Evolutionary conservation across 306 rosid species (phyloP).

Genomic region (Prunus mume): DNA sequence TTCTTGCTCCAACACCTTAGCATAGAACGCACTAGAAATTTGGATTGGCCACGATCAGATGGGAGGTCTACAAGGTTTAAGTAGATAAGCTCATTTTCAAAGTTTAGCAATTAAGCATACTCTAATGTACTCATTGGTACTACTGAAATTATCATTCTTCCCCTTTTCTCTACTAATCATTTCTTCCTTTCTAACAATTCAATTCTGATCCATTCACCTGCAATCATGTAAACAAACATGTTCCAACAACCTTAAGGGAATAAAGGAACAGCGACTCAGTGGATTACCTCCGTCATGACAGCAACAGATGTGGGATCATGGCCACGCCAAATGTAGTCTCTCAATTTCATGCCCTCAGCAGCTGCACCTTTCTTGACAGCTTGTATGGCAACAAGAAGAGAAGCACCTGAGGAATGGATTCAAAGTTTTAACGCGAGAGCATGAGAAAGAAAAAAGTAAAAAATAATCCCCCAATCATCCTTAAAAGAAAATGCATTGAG

Average conservation of each 20-base stretch:
- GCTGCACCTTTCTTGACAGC: conserved; percentile 98
- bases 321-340: conserved; percentile 96
- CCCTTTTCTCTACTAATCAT: not conserved
- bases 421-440: conserved; percentile 7
- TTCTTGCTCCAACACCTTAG: conserved; percentile 1
- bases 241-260: conserved; percentile 10
- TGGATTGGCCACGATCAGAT: not conserved
- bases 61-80: not conserved
- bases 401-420: conserved; percentile 62
- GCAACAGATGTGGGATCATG: conserved; percentile 99
- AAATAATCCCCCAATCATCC: not conserved
- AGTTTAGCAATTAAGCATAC: not conserved
- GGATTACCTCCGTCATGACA: conserved; percentile 93
- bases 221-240: not conserved
- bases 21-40: not conserved
- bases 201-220: not conserved
- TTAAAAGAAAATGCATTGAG: conserved; percentile 18
- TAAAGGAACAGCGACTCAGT: not conserved
- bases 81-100: not conserved
- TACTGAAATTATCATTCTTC: not conserved
- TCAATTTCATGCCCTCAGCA: conserved; percentile 85
- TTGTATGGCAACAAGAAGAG: conserved; percentile 96
- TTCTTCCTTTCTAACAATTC: not conserved
- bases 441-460: conserved; percentile 13
- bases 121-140: not conserved